phyloP scores from a whole-genome alignment of 306 rosid species.

The Quercus wislizeni region DNA sequence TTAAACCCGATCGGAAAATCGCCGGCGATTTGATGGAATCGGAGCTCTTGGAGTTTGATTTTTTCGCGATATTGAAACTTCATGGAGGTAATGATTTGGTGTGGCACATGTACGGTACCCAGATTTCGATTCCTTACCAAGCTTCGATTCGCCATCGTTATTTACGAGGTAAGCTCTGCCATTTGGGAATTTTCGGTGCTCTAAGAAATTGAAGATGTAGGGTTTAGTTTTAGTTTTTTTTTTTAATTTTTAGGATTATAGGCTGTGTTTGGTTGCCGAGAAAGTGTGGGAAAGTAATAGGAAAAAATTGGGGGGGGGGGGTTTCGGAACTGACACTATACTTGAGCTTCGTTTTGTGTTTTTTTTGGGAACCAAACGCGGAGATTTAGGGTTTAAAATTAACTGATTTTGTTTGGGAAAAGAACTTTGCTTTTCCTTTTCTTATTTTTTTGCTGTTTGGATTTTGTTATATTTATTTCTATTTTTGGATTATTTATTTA shows the following conservation, averaged over 20 bases:
- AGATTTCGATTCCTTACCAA: conserved; percentile 53
- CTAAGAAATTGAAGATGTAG: conserved; percentile 18
- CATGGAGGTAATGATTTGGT: conserved; percentile 65
- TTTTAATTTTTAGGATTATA: background rate
- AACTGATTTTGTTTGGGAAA: conserved; percentile 12
- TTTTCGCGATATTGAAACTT: conserved; percentile 18
- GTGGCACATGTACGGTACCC: conserved; percentile 41
- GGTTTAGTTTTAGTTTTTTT: conserved; percentile 13
- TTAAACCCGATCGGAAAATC: conserved; percentile 48
- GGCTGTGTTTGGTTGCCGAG: conserved; percentile 22
- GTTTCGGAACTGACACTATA: background rate
- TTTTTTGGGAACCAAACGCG: conserved; percentile 8
- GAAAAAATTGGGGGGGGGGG: conserved; percentile 3
- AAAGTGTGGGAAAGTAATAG: conserved; percentile 17
- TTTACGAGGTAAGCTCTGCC: conserved; percentile 60
- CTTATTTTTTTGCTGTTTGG: background rate
- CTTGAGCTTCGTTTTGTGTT: conserved; percentile 2
- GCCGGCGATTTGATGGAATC: conserved; percentile 80
- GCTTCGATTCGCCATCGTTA: conserved; percentile 41
- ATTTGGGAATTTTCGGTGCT: background rate
- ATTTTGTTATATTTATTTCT: background rate
- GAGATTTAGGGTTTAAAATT: conserved; percentile 22
- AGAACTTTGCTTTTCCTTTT: conserved; percentile 9
- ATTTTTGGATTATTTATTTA: background rate
- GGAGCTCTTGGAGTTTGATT: conserved; percentile 25